Evolutionary conservation across 2,329 filamentous ascomycete genomes (phyloP).

Genomic region (Peltaster fructicola): DNA sequence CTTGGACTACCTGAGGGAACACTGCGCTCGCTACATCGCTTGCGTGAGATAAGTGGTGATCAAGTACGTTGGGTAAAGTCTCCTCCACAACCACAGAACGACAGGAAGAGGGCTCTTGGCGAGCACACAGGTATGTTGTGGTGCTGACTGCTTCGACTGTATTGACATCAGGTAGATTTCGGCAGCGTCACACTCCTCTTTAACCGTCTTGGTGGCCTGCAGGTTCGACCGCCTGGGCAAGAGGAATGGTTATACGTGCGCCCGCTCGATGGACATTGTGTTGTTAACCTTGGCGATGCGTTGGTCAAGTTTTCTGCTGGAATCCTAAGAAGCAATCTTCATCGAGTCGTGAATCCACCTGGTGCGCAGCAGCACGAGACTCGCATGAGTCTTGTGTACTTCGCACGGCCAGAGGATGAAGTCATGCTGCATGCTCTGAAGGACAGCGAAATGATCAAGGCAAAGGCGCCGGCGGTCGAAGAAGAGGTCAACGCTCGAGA

Average conservation of each 20-base stretch:
- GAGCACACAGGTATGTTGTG: slow-evolving; percentile 27
- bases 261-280: slow-evolving; percentile 30
- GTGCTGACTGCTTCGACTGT: not conserved
- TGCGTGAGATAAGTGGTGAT: slow-evolving; percentile 28
- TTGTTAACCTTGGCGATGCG: slow-evolving; percentile 33
- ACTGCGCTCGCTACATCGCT: slow-evolving; percentile 29
- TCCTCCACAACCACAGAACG: slow-evolving; percentile 27
- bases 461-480: slow-evolving; percentile 11
- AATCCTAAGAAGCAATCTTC: slow-evolving; percentile 20
- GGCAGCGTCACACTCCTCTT: slow-evolving; percentile 39
- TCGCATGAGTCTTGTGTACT: slow-evolving; percentile 38
- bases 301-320: slow-evolving; percentile 28
- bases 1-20: slow-evolving; percentile 26
- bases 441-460: slow-evolving; percentile 14
- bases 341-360: slow-evolving; percentile 33
- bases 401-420: slow-evolving; percentile 33
- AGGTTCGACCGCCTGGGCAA: slow-evolving; percentile 28
- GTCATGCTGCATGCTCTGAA: slow-evolving; percentile 24
- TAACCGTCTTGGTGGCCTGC: slow-evolving; percentile 37
- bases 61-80: slow-evolving; percentile 37
- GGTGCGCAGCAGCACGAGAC: slow-evolving; percentile 27
- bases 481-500: slow-evolving; percentile 17
- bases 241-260: slow-evolving; percentile 34
- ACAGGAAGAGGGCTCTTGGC: slow-evolving; percentile 27
- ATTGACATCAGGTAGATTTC: slow-evolving; percentile 24